A percentile compares a stretch with the other conserved stretches of the same genome.
These are phyloP conservation scores for Cyberlindnera galapagoensis DNA, from an alignment of 805 yeast genomes.

Conservation along the genomic window DNA sequence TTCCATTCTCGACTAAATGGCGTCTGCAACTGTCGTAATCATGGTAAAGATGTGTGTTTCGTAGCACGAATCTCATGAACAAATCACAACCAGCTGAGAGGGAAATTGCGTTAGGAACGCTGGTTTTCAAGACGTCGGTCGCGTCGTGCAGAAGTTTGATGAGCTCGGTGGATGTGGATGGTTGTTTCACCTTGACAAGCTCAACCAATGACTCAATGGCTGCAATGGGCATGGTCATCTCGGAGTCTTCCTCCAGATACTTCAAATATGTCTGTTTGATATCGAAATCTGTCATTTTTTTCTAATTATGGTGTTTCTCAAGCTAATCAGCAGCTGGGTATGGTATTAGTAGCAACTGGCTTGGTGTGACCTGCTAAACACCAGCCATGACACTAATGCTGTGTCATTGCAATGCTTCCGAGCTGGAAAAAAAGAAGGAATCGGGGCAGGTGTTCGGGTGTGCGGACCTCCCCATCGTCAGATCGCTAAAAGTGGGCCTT, in stretches of 20 bases:
- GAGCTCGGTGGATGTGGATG: constrained; percentile 89
- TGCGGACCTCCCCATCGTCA: no score
- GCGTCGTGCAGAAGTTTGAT: constrained; percentile 76
- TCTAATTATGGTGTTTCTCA: background rate
- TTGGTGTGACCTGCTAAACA: no score
- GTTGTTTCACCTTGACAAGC: constrained; percentile 73
- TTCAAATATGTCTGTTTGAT: constrained; percentile 74
- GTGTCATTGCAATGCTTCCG: no score
- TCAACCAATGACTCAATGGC: constrained; percentile 94
- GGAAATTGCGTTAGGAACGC: constrained; percentile 87
- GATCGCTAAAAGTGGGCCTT: no score
- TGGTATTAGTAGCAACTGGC: background rate
- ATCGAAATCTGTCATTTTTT: constrained; percentile 47
- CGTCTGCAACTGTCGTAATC: constrained; percentile 93
- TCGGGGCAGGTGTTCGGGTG: no score
- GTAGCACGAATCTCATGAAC: constrained; percentile 85
- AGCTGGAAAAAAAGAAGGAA: no score
- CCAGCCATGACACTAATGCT: background rate
- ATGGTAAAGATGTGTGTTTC: constrained; percentile 78
- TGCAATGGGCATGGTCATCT: constrained; percentile 98
- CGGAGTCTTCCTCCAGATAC: constrained; percentile 84
- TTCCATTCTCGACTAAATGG: constrained; percentile 90
- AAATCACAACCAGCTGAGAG: constrained; percentile 96
- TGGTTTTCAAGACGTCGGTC: constrained; percentile 61
- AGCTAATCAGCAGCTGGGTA: background rate